phyloP scores from a whole-genome alignment of 2,329 filamentous ascomycete genomes.

The Didymella lethalis region DNA sequence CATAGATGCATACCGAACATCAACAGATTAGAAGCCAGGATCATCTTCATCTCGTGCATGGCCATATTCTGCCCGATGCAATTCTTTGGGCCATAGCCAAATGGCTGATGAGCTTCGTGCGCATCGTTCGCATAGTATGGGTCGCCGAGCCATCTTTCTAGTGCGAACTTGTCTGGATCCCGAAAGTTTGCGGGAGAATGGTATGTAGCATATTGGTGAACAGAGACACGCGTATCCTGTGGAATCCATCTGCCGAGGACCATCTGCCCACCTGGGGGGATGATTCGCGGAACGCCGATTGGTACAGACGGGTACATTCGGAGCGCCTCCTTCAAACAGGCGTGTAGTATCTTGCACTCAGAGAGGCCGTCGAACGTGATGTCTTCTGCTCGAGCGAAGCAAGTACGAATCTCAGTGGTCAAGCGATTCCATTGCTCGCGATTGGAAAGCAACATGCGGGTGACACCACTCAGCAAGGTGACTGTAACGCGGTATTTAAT shows the following conservation, averaged over 20 bases:
- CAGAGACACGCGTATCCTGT: not conserved
- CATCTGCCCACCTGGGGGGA: not conserved
- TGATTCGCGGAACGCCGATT: not conserved
- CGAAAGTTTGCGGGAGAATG: not conserved
- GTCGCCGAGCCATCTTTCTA: not conserved
- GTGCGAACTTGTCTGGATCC: not conserved
- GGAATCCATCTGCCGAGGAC: not conserved
- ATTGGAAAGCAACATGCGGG: not conserved
- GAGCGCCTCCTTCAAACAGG: not conserved
- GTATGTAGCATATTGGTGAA: not conserved
- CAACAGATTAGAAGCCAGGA: not conserved
- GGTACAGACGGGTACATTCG: not conserved
- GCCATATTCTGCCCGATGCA: not conserved
- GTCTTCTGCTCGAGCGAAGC: not conserved
- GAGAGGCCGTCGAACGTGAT: slow-evolving; percentile 1
- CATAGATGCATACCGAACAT: not conserved
- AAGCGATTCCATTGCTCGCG: not conserved
- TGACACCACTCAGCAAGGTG: slow-evolving; percentile 1
- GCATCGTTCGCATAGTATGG: not conserved
- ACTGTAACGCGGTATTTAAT: not conserved
- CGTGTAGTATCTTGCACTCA: not conserved
- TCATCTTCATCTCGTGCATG: slow-evolving; percentile 4
- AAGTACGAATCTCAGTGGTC: not conserved
- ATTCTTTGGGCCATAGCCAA: not conserved
- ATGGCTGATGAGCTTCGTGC: not conserved